Evolutionary conservation across 2,329 filamentous ascomycete genomes (phyloP).

Genomic region (Aspergillus thermomutatus): DNA sequence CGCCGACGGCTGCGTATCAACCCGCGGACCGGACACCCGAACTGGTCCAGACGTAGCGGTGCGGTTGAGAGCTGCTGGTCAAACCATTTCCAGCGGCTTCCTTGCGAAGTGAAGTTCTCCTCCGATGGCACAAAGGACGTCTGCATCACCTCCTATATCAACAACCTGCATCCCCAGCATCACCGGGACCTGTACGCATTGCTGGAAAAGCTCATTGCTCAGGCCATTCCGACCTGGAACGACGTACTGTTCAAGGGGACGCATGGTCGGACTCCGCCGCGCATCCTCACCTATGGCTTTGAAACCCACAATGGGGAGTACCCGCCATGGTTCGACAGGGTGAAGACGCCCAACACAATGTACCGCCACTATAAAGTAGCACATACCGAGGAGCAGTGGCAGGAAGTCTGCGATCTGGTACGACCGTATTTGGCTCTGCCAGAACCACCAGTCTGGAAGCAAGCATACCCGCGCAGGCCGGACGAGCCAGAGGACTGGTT

Average conservation of each 20-base stretch:
- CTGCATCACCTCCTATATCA: neutral
- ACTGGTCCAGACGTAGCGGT: too few species aligned
- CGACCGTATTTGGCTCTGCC: too few species aligned
- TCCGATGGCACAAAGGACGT: neutral
- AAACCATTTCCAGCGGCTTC: slow-evolving; percentile 10
- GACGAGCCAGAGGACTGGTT: too few species aligned
- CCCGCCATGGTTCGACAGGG: too few species aligned
- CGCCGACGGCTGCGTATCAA: too few species aligned
- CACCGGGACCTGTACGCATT: neutral
- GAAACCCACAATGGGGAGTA: neutral
- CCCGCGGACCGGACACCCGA: neutral
- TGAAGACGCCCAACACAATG: too few species aligned
- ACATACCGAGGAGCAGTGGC: too few species aligned
- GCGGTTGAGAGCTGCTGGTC: slow-evolving; percentile 8
- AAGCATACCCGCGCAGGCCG: too few species aligned
- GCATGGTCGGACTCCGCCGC: slow-evolving; percentile 1
- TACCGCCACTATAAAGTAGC: too few species aligned
- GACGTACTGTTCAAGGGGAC: slow-evolving; percentile 5
- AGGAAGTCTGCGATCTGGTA: too few species aligned
- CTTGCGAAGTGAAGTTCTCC: slow-evolving; percentile 5
- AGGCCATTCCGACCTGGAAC: slow-evolving; percentile 3
- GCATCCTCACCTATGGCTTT: slow-evolving; percentile 6
- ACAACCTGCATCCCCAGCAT: neutral
- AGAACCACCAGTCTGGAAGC: too few species aligned
- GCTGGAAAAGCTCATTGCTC: slow-evolving; percentile 1